Evolutionary conservation across 371 early-diverging fungal species (phyloP).

Genomic region (Zancudomyces culisetae): DNA sequence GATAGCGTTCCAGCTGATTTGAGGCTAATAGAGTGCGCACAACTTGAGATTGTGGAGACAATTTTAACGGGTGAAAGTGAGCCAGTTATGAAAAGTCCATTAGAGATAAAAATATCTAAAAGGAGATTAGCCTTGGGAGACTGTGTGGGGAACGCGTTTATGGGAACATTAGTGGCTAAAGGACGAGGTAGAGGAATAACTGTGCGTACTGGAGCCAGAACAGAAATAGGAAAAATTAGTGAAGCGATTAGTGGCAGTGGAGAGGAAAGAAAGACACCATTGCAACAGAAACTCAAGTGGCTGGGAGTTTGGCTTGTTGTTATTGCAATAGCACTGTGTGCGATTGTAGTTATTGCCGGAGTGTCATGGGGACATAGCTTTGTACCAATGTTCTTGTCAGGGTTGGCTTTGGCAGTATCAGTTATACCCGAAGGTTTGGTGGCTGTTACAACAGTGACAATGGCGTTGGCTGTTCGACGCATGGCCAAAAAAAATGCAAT

Average conservation of each 20-base stretch:
- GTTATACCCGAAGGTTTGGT: conserved; percentile 88
- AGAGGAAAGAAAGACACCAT: conserved; percentile 37
- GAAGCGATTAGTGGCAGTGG: conserved; percentile 41
- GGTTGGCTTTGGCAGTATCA: conserved; percentile 46
- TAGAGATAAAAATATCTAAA: conserved; percentile 30
- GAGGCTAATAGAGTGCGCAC: conserved; percentile 45
- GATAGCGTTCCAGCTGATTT: conserved; percentile 52
- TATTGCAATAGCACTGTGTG: conserved; percentile 46
- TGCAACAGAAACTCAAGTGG: conserved; percentile 48
- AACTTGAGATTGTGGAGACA: conserved; percentile 53
- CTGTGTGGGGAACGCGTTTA: conserved; percentile 69
- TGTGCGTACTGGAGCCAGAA: conserved; percentile 42
- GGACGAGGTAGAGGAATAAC: conserved; percentile 71
- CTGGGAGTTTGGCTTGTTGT: conserved; percentile 41
- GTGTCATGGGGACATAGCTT: conserved; percentile 40
- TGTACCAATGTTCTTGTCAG: conserved; percentile 34
- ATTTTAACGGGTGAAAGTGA: conserved; percentile 59
- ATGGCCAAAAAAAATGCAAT: conserved; percentile 65
- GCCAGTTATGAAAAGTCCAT: conserved; percentile 34
- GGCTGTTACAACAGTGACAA: conserved; percentile 66
- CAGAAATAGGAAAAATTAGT: conserved; percentile 57
- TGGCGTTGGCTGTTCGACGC: conserved; percentile 72
- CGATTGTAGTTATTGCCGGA: conserved; percentile 62
- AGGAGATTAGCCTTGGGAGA: conserved; percentile 57
- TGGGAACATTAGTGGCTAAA: conserved; percentile 55